Evolutionary conservation across 768 basidiomycete genomes (phyloP).

Genomic region (Termitomyces titanicus): DNA sequence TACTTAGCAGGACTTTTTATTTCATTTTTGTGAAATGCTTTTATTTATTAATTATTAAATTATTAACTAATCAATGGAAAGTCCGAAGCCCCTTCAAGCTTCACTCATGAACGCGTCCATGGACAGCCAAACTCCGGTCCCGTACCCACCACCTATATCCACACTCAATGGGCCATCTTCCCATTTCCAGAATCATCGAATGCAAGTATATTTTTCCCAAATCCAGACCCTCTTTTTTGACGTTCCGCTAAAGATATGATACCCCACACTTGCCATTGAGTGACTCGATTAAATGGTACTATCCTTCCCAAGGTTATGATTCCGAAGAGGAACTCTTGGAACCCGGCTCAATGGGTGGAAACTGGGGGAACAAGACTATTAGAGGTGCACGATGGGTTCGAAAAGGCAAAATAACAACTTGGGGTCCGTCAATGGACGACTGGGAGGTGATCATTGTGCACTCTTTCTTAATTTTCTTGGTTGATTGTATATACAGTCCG

Average conservation of each 20-base stretch:
- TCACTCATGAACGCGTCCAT: conserved; percentile 7
- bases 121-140: conserved; percentile 6
- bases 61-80: neutral
- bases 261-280: conserved; percentile 42
- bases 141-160: conserved; percentile 5
- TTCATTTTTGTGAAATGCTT: neutral
- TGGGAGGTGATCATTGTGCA: conserved; percentile 62
- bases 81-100: neutral
- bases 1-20: conserved; percentile 14
- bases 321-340: conserved; percentile 57
- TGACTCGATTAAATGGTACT: conserved; percentile 81
- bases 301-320: conserved; percentile 72
- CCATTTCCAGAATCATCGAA: conserved; percentile 20
- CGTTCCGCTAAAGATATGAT: conserved; percentile 10
- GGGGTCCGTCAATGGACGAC: conserved; percentile 83
- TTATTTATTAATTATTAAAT: neutral
- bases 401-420: conserved; percentile 75
- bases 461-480: conserved; percentile 3
- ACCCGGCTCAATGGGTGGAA: conserved; percentile 53
- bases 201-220: conserved; percentile 16
- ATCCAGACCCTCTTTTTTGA: neutral
- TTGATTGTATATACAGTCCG: conserved; percentile 45
- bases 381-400: conserved; percentile 82
- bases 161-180: neutral
- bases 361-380: conserved; percentile 80